Evolutionary conservation across 148 eudicot genomes (phyloP), one percentile per base, ranked within the genome.

Genomic region (Rhododendron mucronatum): DNA sequence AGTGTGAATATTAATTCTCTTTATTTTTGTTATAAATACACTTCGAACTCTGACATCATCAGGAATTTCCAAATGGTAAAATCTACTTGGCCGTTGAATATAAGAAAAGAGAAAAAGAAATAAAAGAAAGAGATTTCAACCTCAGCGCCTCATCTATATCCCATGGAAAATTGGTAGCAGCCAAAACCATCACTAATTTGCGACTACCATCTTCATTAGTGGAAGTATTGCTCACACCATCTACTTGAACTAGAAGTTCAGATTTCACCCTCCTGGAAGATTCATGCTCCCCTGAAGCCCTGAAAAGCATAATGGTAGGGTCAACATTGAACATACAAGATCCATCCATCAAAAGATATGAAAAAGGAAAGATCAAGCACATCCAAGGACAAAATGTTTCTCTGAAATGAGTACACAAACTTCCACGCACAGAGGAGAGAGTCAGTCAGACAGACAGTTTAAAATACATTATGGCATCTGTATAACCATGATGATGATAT

Each of bases 251-350:
- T 84, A 97, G 95, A 85, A 97, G 92, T 88, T 97, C 99, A 87
- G 99, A 97, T 86, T 97, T 97, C 82, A 97, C 99, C 90, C 99
- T 94, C 87, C 99, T 92, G 26, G 99, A 97, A 87, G 99, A 97
- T 88, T 97, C 99, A 86, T 97, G 99, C 89, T 97, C 99, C 82
- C 99, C 99, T 50, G 99, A 97, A 88, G 98, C 99, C 92, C 99
- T 97, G 91, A 51, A 85, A 57, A 85, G 47, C 7, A 48, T 84
- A 69, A 86, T 9, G 50, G 47, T 84, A 83, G 51, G 84, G 35
- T 35, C 10, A n/a, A 39, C 5, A 86, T 14, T 47, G 10, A 69
- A 87, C 82, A 37, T 10, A 2, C 4, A 50, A 57, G 84, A 28
- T 23, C 48, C 48, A 61, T 37, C 73, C 30, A 82, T 82, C 84